A percentile compares a stretch with the other conserved stretches of the same genome.
phyloP scores from a whole-genome alignment of 2,329 filamentous ascomycete genomes.

The Botrytis elliptica region DNA sequence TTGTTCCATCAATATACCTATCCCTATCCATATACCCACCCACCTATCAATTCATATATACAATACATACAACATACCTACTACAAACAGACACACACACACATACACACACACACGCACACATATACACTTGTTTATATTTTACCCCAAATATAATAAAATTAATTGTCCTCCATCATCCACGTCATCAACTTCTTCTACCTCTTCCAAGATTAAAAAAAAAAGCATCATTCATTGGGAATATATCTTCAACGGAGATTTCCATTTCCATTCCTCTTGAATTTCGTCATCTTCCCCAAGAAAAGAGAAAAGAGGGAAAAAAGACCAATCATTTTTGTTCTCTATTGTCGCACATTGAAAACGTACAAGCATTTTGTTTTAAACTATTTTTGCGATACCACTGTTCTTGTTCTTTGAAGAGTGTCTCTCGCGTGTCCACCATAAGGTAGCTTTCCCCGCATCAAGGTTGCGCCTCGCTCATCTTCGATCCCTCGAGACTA shows the following conservation, averaged over 20 bases:
- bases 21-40: background rate
- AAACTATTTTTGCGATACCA: background rate
- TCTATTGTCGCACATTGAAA: conserved; percentile 11
- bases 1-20: background rate
- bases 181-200: background rate
- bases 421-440: conserved; percentile 21
- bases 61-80: background rate
- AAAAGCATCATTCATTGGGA: background rate
- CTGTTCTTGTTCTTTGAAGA: conserved; percentile 17
- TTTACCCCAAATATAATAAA: background rate
- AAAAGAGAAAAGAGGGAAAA: background rate
- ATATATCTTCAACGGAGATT: conserved; percentile 16
- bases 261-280: background rate
- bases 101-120: background rate
- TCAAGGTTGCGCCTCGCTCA: conserved; percentile 22
- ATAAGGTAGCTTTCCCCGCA: conserved; percentile 22
- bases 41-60: background rate
- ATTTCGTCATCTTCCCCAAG: conserved; percentile 1
- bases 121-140: background rate
- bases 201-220: background rate
- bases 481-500: conserved; percentile 21
- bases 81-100: background rate
- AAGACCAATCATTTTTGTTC: conserved; percentile 12
- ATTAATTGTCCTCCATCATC: background rate
- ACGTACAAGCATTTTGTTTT: conserved; percentile 16